These are phyloP conservation scores for Spiraea crenata DNA, from an alignment of 331 rosid genomes.

Conservation along the genomic window DNA sequence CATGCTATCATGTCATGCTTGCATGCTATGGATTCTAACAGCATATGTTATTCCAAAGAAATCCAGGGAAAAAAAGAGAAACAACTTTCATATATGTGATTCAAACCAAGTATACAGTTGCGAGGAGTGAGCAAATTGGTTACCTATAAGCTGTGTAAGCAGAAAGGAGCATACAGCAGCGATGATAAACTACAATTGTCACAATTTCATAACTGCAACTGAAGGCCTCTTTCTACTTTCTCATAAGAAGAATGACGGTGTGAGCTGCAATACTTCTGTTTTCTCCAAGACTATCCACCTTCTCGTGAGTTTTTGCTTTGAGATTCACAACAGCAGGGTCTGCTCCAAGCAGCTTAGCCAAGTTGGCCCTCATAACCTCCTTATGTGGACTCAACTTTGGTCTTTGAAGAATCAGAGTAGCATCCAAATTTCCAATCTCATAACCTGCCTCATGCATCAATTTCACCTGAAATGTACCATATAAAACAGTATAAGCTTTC, in stretches of 20 bases:
- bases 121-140: background rate
- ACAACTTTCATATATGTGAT: slow-evolving; percentile 14
- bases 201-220: slow-evolving; percentile 10
- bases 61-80: background rate
- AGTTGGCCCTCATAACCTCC: slow-evolving; percentile 80
- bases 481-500: background rate
- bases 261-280: slow-evolving; percentile 96
- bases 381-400: slow-evolving; percentile 96
- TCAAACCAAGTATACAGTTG: background rate
- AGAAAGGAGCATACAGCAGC: background rate
- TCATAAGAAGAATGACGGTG: slow-evolving; percentile 95
- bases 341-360: slow-evolving; percentile 81
- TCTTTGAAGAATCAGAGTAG: slow-evolving; percentile 95
- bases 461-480: slow-evolving; percentile 59
- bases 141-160: slow-evolving; percentile 9
- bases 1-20: background rate
- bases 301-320: slow-evolving; percentile 97
- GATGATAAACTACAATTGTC: slow-evolving; percentile 14
- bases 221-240: slow-evolving; percentile 37
- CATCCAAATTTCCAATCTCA: slow-evolving; percentile 89
- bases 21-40: background rate
- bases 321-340: slow-evolving; percentile 83
- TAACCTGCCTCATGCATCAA: slow-evolving; percentile 95
- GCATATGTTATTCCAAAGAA: background rate
- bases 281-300: slow-evolving; percentile 96